These are phyloP conservation scores for Malassezia equina DNA, from an alignment of 1,284 basidiomycete genomes.

Conservation along the genomic window DNA sequence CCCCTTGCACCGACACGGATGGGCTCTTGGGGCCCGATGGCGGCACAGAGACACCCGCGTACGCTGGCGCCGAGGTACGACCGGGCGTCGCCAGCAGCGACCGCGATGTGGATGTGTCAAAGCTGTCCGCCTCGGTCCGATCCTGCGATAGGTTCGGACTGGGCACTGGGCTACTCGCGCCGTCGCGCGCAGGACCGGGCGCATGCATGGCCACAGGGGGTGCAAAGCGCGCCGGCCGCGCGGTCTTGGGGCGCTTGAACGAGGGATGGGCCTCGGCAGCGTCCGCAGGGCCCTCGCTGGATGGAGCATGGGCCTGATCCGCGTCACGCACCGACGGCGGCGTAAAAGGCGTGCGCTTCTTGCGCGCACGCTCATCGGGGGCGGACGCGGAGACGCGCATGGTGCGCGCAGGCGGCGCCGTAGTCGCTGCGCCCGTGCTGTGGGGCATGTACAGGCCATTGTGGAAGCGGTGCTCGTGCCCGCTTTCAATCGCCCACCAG, in stretches of 20 bases:
- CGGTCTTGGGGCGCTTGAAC: conserved; percentile 13
- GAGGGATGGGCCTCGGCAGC: background rate
- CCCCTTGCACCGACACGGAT: conserved; percentile 12
- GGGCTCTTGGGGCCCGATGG: background rate
- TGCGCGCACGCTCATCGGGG: background rate
- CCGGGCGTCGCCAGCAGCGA: conserved; percentile 26
- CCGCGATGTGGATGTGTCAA: conserved; percentile 8
- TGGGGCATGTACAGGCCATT: conserved; percentile 30
- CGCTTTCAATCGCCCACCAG: conserved; percentile 49
- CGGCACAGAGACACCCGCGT: conserved; percentile 13
- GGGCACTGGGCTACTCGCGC: background rate
- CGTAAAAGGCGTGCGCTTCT: conserved; percentile 8
- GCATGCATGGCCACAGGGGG: background rate
- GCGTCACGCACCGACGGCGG: background rate
- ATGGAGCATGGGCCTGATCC: background rate
- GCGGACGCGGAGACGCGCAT: background rate
- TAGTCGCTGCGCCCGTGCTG: background rate
- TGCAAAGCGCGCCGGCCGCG: background rate
- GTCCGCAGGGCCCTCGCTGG: background rate
- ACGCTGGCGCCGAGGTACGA: conserved; percentile 7
- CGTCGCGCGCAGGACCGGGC: background rate
- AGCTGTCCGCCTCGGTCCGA: conserved; percentile 14
- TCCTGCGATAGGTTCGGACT: background rate
- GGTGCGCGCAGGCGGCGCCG: background rate
- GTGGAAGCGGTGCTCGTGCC: conserved; percentile 44